Base-by-base conservation (phyloP, 441 rosid genomes). In the Gossypium schwendimanii region DNA sequence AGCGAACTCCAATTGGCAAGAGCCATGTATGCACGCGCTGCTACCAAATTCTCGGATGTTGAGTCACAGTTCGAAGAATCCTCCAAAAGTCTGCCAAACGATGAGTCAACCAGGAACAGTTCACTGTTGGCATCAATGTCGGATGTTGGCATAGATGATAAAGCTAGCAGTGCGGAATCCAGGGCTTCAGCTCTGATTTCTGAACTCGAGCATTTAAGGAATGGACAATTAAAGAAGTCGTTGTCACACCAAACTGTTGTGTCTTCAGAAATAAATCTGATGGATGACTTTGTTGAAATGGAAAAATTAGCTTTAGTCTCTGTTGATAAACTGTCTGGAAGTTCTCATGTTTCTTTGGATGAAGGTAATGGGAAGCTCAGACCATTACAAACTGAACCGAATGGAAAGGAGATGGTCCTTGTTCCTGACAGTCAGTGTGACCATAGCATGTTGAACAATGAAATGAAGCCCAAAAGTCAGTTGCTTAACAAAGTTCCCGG, bases 271-370 rank as follows among this genome's bases (percentile, higher is more conserved):
- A 85, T 89, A 77, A 81, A 81, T 79, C 81, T 90, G 69, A 88
- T 89, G 94, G 91, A 89, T 80, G 96, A 91, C 77, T 87, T 90
- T 76, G 86, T 79, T 49, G 98, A 91, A 83, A 91, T 92, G 96
- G 98, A 95, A 80, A 87, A 80, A 60, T 81, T 91, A 61, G 97
- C 92, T 0, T 77, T 89, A 66, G 92, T 86, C 76, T 79, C 92
- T 23, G 87, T 80, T 50, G 82, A 82, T 50, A 82, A 81, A 36
- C 86, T 80, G 67, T 76, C 84, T n/a, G 83, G 70, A 79, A 86
- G 75, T 67, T 85, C 82, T 75, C 62, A 79, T 64, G 80, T 82
- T 55, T 79, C 81, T 36, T 79, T 82, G n/a, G 80, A 76, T 67
- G 78, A 71, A 26, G 86, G 69, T 33, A 77, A 55, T 26, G 79